Evolutionary conservation across 2,329 filamentous ascomycete species (phyloP), one percentile per base, ranked within the genome.

Genomic region (Apiospora saccharicola): DNA sequence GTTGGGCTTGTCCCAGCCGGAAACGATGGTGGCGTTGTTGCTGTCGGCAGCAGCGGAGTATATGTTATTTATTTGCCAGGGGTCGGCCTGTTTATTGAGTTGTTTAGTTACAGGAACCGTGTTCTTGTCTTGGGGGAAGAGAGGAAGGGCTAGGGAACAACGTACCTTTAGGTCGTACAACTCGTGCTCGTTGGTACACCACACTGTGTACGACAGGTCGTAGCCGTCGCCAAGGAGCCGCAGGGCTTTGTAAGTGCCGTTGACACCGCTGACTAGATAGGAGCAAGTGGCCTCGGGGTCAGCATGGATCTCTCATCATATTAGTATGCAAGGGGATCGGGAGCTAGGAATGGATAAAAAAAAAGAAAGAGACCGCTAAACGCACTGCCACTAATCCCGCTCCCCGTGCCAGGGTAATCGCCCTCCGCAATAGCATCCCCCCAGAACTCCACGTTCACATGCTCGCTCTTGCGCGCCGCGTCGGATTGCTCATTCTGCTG

Each of bases 151-250:
- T 37, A 1, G 22, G 30, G 46, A 49, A 4, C 6, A 13, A 24
- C 46, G 7, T 8, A 57, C 68, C 68, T 57, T 87, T 51, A 92
- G 76, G 74, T 93, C 86, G 77, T 93, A 93, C 2, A 92, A 85
- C 78, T 93, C 91, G 71, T 89, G 88, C 76, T 92, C 90, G 70
- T 90, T 90, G 19, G 82, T 91, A 77, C 92, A 93, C 91, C 91
- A 93, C 0, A 92, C 89, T 0, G 90, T 87, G 76, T 93, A 93
- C 73, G 90, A 89, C 6, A 93, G 78, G 76, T 87, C 89, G 76
- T 92, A 93, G 5, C 82, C 80, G 2, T 85, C 78, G 0, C 85
- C 82, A 4, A 90, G 82, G 7, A 92, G 80, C n/a, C 90, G 85
- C 26, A 91, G 75, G 0, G 84, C 86, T 79, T 92, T 91, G 83